Conservation (phyloP, 768 basidiomycete genomes). For the Solioccasus polychromus region DNA sequence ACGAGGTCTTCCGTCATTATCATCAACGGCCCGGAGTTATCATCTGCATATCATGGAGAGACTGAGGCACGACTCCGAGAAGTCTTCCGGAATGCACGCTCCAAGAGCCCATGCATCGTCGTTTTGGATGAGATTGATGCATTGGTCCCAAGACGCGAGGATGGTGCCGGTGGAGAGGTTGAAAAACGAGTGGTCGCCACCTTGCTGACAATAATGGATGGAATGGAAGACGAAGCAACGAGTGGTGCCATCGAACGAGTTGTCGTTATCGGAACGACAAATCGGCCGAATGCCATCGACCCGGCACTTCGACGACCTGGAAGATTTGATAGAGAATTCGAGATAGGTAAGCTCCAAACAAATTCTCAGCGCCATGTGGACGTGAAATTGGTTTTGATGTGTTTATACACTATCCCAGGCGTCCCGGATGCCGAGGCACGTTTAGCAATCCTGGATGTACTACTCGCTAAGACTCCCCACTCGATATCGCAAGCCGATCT, state of each 20-base stretch:
- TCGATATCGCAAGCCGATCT: constrained; percentile 60
- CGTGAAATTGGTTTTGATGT: background rate
- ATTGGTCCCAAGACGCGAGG: constrained; percentile 86
- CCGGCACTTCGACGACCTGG: constrained; percentile 89
- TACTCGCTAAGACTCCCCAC: constrained; percentile 81
- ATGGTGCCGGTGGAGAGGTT: constrained; percentile 89
- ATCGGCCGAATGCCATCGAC: constrained; percentile 93
- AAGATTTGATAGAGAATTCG: constrained; percentile 91
- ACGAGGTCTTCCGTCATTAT: constrained; percentile 85
- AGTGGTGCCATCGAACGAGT: constrained; percentile 54
- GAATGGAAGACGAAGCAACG: constrained; percentile 56
- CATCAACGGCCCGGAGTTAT: constrained; percentile 93
- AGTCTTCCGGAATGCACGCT: constrained; percentile 82
- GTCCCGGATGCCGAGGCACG: constrained; percentile 87
- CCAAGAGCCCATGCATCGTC: constrained; percentile 85
- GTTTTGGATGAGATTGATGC: constrained; percentile 97
- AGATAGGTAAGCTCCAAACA: constrained; percentile 63
- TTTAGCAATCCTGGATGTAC: constrained; percentile 79
- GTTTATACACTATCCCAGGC: constrained; percentile 41
- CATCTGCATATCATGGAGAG: constrained; percentile 95
- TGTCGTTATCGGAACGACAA: constrained; percentile 95
- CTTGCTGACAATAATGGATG: constrained; percentile 91
- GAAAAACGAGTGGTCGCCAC: constrained; percentile 96
- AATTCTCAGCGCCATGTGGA: constrained; percentile 1
- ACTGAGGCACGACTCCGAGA: constrained; percentile 89